Base-by-base conservation (phyloP, 768 basidiomycete species). In the Gymnopilus junonius region DNA sequence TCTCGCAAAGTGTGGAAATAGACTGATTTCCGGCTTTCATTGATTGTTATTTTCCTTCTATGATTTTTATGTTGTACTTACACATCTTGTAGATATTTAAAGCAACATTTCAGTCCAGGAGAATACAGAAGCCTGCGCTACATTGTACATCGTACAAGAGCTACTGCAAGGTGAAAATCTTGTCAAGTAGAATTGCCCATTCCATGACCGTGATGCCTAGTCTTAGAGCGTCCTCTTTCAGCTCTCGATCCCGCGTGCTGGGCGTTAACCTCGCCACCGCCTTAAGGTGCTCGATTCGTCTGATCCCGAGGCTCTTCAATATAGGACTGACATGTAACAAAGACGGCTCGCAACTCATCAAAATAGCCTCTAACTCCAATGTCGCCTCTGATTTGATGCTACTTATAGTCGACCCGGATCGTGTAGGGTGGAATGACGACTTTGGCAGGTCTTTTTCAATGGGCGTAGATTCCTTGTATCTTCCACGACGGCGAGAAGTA, bases 141-240 rank as follows among this genome's bases (percentile, higher is more conserved):
- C n/a, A 27, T 25, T 14, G 7, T 1, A 27, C 27, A 27, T 25
- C 1, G 14, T 48, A 14, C 14, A 27, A 48, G 4, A 17, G 17
- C 27, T 31, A 29, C 20, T 57, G 56, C 32, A 59, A 43, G 3
- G 62, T 76, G 64, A 83, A 84, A 65, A 91, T 71, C 69, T 78
- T 85, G 73, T 92, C 91, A 61, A 92, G 73, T 67, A 92, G 77
- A 68, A 92, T 89, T 21, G 91, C 91, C 91, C 91, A 92, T 68
- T 92, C 91, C 75, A 92, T 78, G 8, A 90, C 80, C 0, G 89
- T 91, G 55, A 92, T 78, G 1, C 91, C 91, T 67, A 83, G 77
- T 70, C 77, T 84, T 74, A 92, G 69, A 58, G 89, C 91, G 66
- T 87, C 87, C 67, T 89, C 88, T 73, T 82, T 88, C 50, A 92